These are phyloP conservation scores for Fusarium mangiferae DNA, from an alignment of 2,329 filamentous ascomycete species.

Conservation along the genomic window DNA sequence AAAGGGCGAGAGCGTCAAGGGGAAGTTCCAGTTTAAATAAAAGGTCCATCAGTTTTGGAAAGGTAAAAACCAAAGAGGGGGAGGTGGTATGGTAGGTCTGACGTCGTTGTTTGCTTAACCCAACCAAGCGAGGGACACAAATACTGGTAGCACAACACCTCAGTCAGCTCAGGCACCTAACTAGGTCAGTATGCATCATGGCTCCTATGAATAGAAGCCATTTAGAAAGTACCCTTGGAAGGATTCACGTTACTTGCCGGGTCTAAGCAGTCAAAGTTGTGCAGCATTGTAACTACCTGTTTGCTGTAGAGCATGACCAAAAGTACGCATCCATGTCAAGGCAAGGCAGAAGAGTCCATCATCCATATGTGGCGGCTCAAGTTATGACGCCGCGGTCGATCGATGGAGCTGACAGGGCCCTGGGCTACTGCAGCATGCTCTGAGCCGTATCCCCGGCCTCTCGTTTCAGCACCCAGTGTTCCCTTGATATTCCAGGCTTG, in stretches of 20 bases:
- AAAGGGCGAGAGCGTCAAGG: not conserved
- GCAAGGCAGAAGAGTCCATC: conserved; percentile 1
- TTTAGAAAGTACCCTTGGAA: not conserved
- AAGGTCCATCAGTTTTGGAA: not conserved
- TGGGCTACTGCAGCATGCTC: not conserved
- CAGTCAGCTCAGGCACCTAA: not conserved
- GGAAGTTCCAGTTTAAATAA: conserved; percentile 35
- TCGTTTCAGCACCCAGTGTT: conserved; percentile 1
- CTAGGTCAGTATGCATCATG: conserved; percentile 8
- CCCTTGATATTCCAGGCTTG: not conserved
- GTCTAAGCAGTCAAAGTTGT: not conserved
- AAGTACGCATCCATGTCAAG: conserved; percentile 4
- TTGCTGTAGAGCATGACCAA: conserved; percentile 6
- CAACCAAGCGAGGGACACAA: conserved; percentile 1
- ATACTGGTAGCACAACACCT: not conserved
- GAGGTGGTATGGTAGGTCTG: conserved; percentile 17
- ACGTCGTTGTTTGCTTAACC: conserved; percentile 29
- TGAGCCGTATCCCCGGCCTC: not conserved
- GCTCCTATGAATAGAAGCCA: conserved; percentile 5
- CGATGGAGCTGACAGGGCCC: conserved; percentile 10
- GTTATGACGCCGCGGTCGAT: conserved; percentile 33
- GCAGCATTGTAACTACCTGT: not conserved
- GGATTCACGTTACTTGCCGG: not conserved
- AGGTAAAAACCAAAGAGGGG: conserved; percentile 3
- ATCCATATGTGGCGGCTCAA: conserved; percentile 26